Conservation (phyloP, 345 rosid genomes). For the Citrus hindsii region DNA sequence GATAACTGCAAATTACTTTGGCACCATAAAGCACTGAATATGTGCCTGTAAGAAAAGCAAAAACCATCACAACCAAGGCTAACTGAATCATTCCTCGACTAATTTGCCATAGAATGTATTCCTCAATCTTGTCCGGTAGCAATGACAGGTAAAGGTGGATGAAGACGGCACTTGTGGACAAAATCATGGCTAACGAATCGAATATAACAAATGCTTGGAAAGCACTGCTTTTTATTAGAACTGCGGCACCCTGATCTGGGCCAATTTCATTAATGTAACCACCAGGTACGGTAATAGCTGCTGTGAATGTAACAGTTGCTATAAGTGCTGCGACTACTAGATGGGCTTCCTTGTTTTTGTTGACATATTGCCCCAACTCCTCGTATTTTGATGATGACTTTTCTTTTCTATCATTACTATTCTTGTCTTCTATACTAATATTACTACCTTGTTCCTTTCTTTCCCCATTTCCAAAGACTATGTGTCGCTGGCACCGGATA, state of each 20-base stretch:
- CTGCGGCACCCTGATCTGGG: neutral
- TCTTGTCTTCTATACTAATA: too few relatives aligned
- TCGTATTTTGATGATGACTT: too few relatives aligned
- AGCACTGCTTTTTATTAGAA: neutral
- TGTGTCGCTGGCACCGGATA: neutral
- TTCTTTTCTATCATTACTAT: too few relatives aligned
- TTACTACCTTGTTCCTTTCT: neutral
- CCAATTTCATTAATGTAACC: slow-evolving; percentile 16
- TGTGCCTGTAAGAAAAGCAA: slow-evolving; percentile 13
- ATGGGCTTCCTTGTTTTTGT: neutral
- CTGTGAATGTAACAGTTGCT: slow-evolving; percentile 22
- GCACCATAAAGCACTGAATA: slow-evolving; percentile 10
- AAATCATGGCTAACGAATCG: slow-evolving; percentile 11
- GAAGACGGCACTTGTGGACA: neutral
- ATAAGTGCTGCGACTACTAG: slow-evolving; percentile 13
- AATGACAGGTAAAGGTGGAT: neutral
- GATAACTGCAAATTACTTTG: neutral
- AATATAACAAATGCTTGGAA: slow-evolving; percentile 12
- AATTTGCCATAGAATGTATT: accelerated
- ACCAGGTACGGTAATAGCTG: slow-evolving; percentile 19
- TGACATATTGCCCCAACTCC: neutral
- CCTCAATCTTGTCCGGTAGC: neutral
- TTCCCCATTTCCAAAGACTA: neutral
- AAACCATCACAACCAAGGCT: neutral
- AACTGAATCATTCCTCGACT: neutral